Evolutionary conservation across 352 stramenopile genomes (phyloP).

Genomic region (Phytophthora foliorum): DNA sequence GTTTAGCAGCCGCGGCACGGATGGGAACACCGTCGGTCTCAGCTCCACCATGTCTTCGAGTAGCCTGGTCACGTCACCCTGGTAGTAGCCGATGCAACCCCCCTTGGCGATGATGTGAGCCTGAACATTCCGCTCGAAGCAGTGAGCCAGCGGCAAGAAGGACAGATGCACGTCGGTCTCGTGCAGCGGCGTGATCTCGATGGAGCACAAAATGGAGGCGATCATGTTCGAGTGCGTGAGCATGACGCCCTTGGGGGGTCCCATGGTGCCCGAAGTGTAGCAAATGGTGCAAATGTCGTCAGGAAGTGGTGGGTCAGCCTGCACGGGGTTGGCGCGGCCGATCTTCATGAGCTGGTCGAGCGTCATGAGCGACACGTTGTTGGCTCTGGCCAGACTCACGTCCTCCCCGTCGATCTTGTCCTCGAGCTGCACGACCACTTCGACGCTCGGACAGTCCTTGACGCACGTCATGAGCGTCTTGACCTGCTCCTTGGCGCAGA

Average conservation of each 20-base stretch:
- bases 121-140: slow-evolving; percentile 91
- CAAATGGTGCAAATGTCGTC: slow-evolving; percentile 64
- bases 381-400: slow-evolving; percentile 41
- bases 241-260: slow-evolving; percentile 61
- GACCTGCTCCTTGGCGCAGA: slow-evolving; percentile 75
- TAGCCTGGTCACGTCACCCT: slow-evolving; percentile 88
- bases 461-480: slow-evolving; percentile 67
- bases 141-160: slow-evolving; percentile 95
- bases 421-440: slow-evolving; percentile 71
- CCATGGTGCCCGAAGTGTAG: slow-evolving; percentile 65
- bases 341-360: slow-evolving; percentile 51
- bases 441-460: slow-evolving; percentile 59
- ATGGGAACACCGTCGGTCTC: slow-evolving; percentile 92
- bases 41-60: slow-evolving; percentile 94
- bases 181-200: slow-evolving; percentile 37
- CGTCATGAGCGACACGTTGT: slow-evolving; percentile 60
- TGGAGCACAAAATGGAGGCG: slow-evolving; percentile 40
- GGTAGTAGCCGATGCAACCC: slow-evolving; percentile 93
- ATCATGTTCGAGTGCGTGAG: slow-evolving; percentile 60
- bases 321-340: slow-evolving; percentile 53
- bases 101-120: slow-evolving; percentile 68
- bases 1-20: slow-evolving; percentile 95
- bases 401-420: slow-evolving; percentile 57
- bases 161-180: slow-evolving; percentile 80
- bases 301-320: slow-evolving; percentile 49